phyloP scores from a whole-genome alignment of 2,329 filamentous ascomycete species.

The Phoma herbarum region DNA sequence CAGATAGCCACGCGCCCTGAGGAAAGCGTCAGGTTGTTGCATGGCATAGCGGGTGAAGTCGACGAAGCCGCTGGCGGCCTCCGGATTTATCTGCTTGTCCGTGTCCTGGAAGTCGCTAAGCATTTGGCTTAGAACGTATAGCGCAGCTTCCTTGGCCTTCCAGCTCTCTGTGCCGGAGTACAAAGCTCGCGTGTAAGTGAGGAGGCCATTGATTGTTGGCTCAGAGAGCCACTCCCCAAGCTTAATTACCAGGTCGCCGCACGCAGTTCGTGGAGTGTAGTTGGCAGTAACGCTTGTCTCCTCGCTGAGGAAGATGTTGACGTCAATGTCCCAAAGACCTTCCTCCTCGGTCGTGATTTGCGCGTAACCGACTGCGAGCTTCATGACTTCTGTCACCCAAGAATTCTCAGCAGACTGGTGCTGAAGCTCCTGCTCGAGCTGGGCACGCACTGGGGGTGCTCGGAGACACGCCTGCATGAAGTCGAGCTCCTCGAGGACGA shows the following conservation, averaged over 20 bases:
- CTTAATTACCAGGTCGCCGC: conserved; percentile 91
- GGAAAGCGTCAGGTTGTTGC: conserved; percentile 74
- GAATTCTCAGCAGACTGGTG: conserved; percentile 63
- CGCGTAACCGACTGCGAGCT: conserved; percentile 82
- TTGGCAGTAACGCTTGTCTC: conserved; percentile 95
- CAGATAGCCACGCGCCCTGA: conserved; percentile 86
- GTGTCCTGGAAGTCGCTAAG: conserved; percentile 84
- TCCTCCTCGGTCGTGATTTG: conserved; percentile 94
- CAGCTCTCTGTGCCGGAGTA: conserved; percentile 68
- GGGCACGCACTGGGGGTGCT: conserved; percentile 85
- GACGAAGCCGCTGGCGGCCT: conserved; percentile 77
- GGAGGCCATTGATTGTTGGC: conserved; percentile 78
- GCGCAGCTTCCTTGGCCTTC: conserved; percentile 78
- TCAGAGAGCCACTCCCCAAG: conserved; percentile 87
- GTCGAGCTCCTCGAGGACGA: conserved; percentile 93
- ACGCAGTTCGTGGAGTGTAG: conserved; percentile 92
- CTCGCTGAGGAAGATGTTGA: conserved; percentile 93
- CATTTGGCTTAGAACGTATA: conserved; percentile 86
- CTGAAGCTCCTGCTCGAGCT: conserved; percentile 82
- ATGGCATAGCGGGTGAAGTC: conserved; percentile 83
- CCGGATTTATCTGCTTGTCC: conserved; percentile 72
- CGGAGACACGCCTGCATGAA: conserved; percentile 91
- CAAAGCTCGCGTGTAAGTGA: conserved; percentile 76
- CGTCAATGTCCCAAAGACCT: conserved; percentile 94
- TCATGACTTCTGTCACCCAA: conserved; percentile 90